Base-by-base conservation (phyloP, 108 stramenopile species). In the Stephanodiscus minutulus region DNA sequence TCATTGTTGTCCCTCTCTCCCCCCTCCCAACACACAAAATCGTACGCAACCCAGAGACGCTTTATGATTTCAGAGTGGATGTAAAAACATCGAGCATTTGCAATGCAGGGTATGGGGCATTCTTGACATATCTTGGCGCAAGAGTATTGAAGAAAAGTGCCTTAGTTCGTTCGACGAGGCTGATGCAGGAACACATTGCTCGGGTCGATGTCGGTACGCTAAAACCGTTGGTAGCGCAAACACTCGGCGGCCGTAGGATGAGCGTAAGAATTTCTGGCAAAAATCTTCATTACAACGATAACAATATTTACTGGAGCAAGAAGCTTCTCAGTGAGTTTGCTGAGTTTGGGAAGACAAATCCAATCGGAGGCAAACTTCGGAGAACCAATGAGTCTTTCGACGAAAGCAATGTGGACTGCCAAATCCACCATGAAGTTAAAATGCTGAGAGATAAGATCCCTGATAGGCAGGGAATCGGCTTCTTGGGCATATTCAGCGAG, bases 51-150 rank as follows among this genome's bases (percentile, higher is more conserved):
- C 11, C 37, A 90, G 86, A 84, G 41, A 64, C 76, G 21, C 67
- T 92, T 15, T 90, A 88, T 64, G 58, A 82, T 10, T 90, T 92
- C 47, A 50, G 50, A 18, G 53, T 85, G 15, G 65, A 81, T 11
- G 81, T 86, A 20, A 64, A 58, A 11, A 37, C 27, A 25, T 90
- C 91, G 8, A 76, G 61, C 20, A 90, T 90, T 81, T 70, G 78
- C 10, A 76, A 78, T 55, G 79, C 84, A 8, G 91, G 91, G 13
- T 24, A 77, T 58, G 92, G 92, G 4, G 87, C 78, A n/a, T 93
- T 88, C 61, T 44, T 93, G 18, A 90, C 78, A 5, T 90, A 77
- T 71, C 59, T 85, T 13, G 88, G 91, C 25, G 86, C 87, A 17
- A 61, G 84, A 58, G 68, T 79, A 64, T 53, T 86, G 29, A 79